Evolutionary conservation across 2,329 filamentous ascomycete species (phyloP).

Genomic region (Blumeria graminis): DNA sequence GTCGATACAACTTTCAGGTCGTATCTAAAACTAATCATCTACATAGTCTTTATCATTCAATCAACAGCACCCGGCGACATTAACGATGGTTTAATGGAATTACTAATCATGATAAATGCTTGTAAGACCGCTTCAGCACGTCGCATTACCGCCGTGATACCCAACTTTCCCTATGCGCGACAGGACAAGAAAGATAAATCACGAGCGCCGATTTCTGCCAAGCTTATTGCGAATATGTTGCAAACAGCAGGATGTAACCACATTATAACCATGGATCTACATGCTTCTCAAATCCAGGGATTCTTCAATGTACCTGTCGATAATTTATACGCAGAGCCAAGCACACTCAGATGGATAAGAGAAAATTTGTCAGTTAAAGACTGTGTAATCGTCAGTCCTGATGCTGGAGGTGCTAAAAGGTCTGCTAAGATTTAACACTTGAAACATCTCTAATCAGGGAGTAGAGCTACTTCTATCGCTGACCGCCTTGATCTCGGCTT

Average conservation of each 20-base stretch:
- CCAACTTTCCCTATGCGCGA: slow-evolving; percentile 87
- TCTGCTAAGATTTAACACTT: slow-evolving; percentile 15
- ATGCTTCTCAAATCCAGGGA: slow-evolving; percentile 81
- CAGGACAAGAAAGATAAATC: slow-evolving; percentile 97
- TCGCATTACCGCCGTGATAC: slow-evolving; percentile 83
- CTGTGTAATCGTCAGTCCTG: slow-evolving; percentile 82
- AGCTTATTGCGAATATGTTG: slow-evolving; percentile 92
- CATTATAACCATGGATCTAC: slow-evolving; percentile 88
- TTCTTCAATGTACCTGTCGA: slow-evolving; percentile 68
- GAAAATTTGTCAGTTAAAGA: slow-evolving; percentile 63
- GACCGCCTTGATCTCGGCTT: slow-evolving; percentile 78
- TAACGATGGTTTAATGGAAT: slow-evolving; percentile 95
- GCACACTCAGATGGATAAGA: slow-evolving; percentile 72
- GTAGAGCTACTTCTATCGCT: slow-evolving; percentile 67
- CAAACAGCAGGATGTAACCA: slow-evolving; percentile 84
- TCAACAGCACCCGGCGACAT: slow-evolving; percentile 88
- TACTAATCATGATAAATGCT: slow-evolving; percentile 94
- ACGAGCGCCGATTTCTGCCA: slow-evolving; percentile 85
- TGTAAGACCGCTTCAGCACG: slow-evolving; percentile 69
- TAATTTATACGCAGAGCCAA: slow-evolving; percentile 83
- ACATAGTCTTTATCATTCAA: slow-evolving; percentile 73
- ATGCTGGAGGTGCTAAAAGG: slow-evolving; percentile 86
- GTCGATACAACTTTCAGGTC: neutral
- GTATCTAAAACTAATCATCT: neutral
- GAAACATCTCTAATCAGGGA: neutral